Conservation (phyloP, 2,329 filamentous ascomycete genomes). For the Ceratocystis albifundus region DNA sequence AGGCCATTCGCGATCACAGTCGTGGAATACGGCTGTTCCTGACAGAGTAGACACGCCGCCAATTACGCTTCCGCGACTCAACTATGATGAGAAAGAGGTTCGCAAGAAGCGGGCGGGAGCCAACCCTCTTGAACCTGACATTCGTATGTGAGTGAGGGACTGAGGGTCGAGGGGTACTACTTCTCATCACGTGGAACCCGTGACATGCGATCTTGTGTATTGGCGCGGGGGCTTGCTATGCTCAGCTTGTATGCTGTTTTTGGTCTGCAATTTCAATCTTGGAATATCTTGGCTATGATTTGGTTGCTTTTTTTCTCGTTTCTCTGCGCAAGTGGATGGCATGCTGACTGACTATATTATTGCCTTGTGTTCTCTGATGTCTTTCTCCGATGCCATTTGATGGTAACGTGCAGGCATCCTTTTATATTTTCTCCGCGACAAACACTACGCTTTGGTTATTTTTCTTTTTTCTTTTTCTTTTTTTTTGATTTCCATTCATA, state of each 20-base stretch:
- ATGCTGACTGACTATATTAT: not conserved
- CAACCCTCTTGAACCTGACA: slow-evolving; percentile 17
- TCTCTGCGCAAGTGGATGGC: not conserved
- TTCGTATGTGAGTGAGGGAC: slow-evolving; percentile 17
- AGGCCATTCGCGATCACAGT: slow-evolving; percentile 19
- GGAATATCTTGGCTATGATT: not conserved
- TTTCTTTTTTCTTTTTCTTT: not conserved
- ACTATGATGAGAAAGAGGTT: slow-evolving; percentile 15
- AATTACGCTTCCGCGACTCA: slow-evolving; percentile 13
- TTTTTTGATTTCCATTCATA: slow-evolving; percentile 8
- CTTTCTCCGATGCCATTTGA: not conserved
- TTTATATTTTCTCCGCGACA: not conserved
- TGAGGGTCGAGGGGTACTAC: too few relatives aligned
- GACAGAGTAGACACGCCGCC: slow-evolving; percentile 2
- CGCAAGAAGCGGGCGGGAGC: slow-evolving; percentile 1
- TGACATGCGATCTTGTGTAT: not conserved
- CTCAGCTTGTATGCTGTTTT: not conserved
- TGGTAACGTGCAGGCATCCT: not conserved
- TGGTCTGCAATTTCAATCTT: not conserved
- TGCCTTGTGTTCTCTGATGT: not conserved
- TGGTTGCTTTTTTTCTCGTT: not conserved
- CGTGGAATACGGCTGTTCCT: slow-evolving; percentile 17
- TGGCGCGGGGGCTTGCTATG: not conserved
- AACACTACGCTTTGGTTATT: not conserved
- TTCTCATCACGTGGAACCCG: not conserved